Percentiles rank a stretch among this genome's conserved stretches.
phyloP scores from a whole-genome alignment of 306 rosid species.

The Trifolium subterraneum region DNA sequence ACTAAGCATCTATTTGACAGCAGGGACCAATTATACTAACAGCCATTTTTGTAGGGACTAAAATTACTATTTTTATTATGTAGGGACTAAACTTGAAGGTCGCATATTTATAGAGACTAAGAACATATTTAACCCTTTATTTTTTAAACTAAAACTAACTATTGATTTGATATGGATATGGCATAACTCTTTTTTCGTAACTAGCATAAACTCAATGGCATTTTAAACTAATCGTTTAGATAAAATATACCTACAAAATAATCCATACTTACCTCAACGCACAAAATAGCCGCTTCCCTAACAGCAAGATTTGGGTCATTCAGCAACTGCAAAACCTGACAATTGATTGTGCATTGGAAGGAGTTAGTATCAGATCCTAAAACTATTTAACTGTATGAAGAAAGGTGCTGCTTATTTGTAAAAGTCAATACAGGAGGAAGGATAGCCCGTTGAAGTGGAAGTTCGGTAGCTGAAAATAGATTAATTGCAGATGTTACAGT shows the following conservation, averaged over 20 bases:
- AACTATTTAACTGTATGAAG: slow-evolving; percentile 12
- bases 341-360: slow-evolving; percentile 29
- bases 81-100: too few relatives aligned
- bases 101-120: too few relatives aligned
- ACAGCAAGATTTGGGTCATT: slow-evolving; percentile 93
- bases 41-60: too few relatives aligned
- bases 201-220: slow-evolving; percentile 5
- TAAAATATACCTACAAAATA: slow-evolving; percentile 20
- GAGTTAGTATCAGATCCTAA: slow-evolving; percentile 33
- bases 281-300: slow-evolving; percentile 91
- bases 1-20: too few relatives aligned
- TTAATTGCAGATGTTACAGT: slow-evolving; percentile 93
- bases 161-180: slow-evolving; percentile 18
- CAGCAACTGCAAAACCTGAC: slow-evolving; percentile 91
- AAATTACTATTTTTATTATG: too few relatives aligned
- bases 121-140: background rate
- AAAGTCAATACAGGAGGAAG: slow-evolving; percentile 76
- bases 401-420: slow-evolving; percentile 18
- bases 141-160: slow-evolving; percentile 13
- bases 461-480: slow-evolving; percentile 92
- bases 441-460: slow-evolving; percentile 90
- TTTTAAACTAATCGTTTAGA: background rate
- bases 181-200: slow-evolving; percentile 21
- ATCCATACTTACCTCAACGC: slow-evolving; percentile 77
- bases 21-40: too few relatives aligned